Conservation (phyloP, 2,329 filamentous ascomycete species). For the Apiospora kogelbergensis region DNA sequence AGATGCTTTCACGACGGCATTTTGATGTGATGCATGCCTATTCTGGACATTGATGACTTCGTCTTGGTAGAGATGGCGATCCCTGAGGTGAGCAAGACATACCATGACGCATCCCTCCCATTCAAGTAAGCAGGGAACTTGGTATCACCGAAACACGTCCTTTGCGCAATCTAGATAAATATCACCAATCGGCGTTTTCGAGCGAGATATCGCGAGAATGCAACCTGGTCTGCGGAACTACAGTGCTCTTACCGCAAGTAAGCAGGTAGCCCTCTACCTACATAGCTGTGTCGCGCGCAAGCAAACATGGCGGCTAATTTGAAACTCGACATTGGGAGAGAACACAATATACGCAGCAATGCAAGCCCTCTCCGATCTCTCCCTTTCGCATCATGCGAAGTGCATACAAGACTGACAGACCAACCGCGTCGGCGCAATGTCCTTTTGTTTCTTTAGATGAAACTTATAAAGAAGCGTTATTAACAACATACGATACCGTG, state of each 20-base stretch:
- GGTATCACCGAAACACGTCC: too few relatives aligned
- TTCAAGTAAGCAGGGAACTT: too few relatives aligned
- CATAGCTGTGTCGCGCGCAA: too few relatives aligned
- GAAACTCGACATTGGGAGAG: neutral
- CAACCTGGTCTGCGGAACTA: neutral
- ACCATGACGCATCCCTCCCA: too few relatives aligned
- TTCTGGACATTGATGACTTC: neutral
- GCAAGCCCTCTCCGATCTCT: neutral
- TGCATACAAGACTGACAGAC: too few relatives aligned
- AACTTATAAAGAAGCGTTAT: neutral
- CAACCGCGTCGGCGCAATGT: too few relatives aligned
- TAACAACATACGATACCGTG: neutral
- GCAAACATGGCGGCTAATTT: neutral
- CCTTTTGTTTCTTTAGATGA: neutral
- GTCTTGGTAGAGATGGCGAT: neutral
- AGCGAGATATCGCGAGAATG: neutral
- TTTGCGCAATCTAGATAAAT: neutral
- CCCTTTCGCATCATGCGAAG: neutral
- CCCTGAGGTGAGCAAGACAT: neutral
- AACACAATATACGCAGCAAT: neutral
- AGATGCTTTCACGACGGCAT: neutral
- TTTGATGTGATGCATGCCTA: neutral
- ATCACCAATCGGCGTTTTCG: neutral
- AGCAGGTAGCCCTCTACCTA: too few relatives aligned
- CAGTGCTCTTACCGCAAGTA: too few relatives aligned